Conservation (phyloP, 306 rosid genomes). For the Prunus padus region DNA sequence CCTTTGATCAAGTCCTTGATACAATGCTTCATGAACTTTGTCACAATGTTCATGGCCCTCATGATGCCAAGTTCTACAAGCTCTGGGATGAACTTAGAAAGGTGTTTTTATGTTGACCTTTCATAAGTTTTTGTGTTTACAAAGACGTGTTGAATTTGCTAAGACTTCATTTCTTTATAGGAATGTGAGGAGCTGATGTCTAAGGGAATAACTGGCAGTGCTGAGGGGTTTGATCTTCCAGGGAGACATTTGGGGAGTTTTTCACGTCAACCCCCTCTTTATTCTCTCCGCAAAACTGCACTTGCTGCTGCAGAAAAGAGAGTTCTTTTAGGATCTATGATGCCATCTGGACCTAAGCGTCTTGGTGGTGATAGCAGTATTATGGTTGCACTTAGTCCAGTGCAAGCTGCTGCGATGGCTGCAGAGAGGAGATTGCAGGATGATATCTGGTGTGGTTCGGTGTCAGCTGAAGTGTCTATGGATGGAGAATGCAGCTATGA, state of each 20-base stretch:
- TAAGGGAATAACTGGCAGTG: constrained; percentile 76
- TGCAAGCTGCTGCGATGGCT: constrained; percentile 99
- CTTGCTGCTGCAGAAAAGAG: constrained; percentile 84
- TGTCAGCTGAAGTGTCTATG: constrained; percentile 44
- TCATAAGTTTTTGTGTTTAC: constrained; percentile 7
- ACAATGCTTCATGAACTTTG: constrained; percentile 99
- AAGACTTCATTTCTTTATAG: constrained; percentile 30
- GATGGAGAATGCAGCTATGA: constrained; percentile 44
- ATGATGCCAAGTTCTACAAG: constrained; percentile 81
- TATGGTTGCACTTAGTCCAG: constrained; percentile 77
- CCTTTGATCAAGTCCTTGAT: constrained; percentile 73
- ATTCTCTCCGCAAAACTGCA: constrained; percentile 65
- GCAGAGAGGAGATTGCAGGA: constrained; percentile 94
- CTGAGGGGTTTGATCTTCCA: constrained; percentile 80
- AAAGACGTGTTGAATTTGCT: not conserved
- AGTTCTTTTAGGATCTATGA: constrained; percentile 54
- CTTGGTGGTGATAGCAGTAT: constrained; percentile 81
- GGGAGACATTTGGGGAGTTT: constrained; percentile 87
- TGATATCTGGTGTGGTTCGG: constrained; percentile 93
- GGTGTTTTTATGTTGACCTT: constrained; percentile 37
- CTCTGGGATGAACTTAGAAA: constrained; percentile 95
- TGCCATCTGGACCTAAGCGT: constrained; percentile 87
- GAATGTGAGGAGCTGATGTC: constrained; percentile 88
- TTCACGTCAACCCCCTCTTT: constrained; percentile 62
- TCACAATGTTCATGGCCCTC: constrained; percentile 78